Evolutionary conservation across 495 filamentous ascomycete species (phyloP).

Genomic region (Patellaria atrata): DNA sequence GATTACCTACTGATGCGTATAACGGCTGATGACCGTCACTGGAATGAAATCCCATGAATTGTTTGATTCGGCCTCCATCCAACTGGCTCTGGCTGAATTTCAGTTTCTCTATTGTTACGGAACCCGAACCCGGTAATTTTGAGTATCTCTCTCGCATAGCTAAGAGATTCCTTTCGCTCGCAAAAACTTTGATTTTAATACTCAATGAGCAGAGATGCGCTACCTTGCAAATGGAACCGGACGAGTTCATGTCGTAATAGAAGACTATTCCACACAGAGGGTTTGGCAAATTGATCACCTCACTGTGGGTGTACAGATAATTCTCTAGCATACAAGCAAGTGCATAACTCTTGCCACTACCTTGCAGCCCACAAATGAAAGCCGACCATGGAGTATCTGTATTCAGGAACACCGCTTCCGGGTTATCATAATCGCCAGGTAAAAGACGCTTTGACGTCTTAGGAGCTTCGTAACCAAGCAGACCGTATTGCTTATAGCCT

Average conservation of each 20-base stretch:
- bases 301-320: conserved; percentile 32
- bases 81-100: no score
- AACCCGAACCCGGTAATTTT: conserved; percentile 26
- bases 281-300: conserved; percentile 28
- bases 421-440: no score
- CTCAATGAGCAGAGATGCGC: conserved; percentile 44
- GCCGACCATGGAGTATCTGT: conserved; percentile 49
- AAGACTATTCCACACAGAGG: conserved; percentile 52
- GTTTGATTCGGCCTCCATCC: no score
- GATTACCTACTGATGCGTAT: no score
- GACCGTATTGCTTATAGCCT: no score
- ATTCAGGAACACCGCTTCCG: conserved; percentile 60
- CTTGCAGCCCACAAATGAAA: conserved; percentile 68
- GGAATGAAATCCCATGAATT: no score
- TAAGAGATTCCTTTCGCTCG: conserved; percentile 42
- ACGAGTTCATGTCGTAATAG: conserved; percentile 47
- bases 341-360: conserved; percentile 63
- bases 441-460: no score
- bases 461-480: no score
- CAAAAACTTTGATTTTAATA: conserved; percentile 46
- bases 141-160: conserved; percentile 30
- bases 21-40: no score
- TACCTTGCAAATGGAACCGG: conserved; percentile 43
- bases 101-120: no score
- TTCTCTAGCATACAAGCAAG: conserved; percentile 56